These are phyloP conservation scores for Fusarium pseudonygamai DNA, from an alignment of 2,329 filamentous ascomycete genomes.

Conservation along the genomic window DNA sequence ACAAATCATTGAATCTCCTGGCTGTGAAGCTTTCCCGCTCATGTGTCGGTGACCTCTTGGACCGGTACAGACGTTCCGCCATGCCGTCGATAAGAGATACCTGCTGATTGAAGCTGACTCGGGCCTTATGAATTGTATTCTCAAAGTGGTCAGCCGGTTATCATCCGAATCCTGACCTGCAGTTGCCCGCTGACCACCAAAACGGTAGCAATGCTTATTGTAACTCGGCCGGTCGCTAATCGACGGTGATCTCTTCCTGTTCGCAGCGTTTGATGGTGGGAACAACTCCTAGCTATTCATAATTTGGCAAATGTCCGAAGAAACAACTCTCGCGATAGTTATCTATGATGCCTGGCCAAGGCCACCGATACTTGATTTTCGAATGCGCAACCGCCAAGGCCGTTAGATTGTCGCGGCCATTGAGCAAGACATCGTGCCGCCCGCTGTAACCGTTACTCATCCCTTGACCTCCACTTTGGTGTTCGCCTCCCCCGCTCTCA, in stretches of 20 bases:
- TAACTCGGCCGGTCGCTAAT: slow-evolving; percentile 18
- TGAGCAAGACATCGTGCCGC: slow-evolving; percentile 43
- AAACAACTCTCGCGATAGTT: neutral
- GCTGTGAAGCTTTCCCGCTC: neutral
- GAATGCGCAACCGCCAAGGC: slow-evolving; percentile 20
- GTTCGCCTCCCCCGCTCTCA: slow-evolving; percentile 40
- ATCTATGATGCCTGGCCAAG: slow-evolving; percentile 4
- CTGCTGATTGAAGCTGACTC: slow-evolving; percentile 12
- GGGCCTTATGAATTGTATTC: neutral
- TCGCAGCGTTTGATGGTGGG: neutral
- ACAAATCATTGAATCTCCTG: neutral
- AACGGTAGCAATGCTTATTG: slow-evolving; percentile 10
- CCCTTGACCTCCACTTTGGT: slow-evolving; percentile 32
- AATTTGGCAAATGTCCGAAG: neutral
- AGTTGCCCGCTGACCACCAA: slow-evolving; percentile 18
- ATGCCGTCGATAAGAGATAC: neutral
- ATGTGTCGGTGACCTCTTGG: neutral
- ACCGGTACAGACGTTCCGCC: neutral
- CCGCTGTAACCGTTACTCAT: slow-evolving; percentile 38
- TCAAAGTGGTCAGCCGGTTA: slow-evolving; percentile 2
- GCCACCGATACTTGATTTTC: slow-evolving; percentile 6
- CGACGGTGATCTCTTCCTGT: slow-evolving; percentile 8
- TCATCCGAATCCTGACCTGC: slow-evolving; percentile 14
- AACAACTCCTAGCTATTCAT: neutral
- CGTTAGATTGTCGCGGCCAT: slow-evolving; percentile 26